These are phyloP conservation scores for Centrapalus pauciflorus DNA, from an alignment of 129 eudicot species.

Conservation along the genomic window DNA sequence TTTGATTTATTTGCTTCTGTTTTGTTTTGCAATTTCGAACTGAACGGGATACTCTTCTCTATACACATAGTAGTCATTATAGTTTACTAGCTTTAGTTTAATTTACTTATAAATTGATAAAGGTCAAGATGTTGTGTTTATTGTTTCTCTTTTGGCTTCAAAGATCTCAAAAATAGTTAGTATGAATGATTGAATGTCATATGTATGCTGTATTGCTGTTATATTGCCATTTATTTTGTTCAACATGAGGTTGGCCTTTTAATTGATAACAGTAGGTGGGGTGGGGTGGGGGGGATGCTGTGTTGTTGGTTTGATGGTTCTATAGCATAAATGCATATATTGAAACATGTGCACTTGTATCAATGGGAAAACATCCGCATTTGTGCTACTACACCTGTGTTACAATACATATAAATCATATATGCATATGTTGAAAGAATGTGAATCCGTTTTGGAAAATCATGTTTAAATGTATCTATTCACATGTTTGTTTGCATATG, in stretches of 20 bases:
- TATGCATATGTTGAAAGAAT: too few species aligned
- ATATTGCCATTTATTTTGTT: not conserved
- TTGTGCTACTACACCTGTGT: too few species aligned
- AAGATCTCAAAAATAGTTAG: not conserved
- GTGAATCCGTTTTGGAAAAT: too few species aligned
- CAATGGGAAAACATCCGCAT: too few species aligned
- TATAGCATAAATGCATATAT: not conserved
- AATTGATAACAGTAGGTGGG: too few species aligned
- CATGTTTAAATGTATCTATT: too few species aligned
- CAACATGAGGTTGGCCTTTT: not conserved
- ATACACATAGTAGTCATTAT: not conserved
- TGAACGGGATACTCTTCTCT: not conserved
- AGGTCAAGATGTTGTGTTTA: not conserved
- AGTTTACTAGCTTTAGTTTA: not conserved
- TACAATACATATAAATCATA: too few species aligned
- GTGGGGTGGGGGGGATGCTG: not conserved
- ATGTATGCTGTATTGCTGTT: too few species aligned
- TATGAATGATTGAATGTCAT: not conserved
- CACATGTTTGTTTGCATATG: too few species aligned
- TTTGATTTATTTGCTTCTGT: not conserved
- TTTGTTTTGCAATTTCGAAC: not conserved
- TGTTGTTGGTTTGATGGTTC: not conserved
- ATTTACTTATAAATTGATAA: not conserved
- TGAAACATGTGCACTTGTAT: too few species aligned
- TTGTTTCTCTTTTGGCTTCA: not conserved